A percentile compares a stretch with the other conserved stretches of the same genome.
phyloP scores from a whole-genome alignment of 306 rosid genomes.

The Adenanthera pavonina region DNA sequence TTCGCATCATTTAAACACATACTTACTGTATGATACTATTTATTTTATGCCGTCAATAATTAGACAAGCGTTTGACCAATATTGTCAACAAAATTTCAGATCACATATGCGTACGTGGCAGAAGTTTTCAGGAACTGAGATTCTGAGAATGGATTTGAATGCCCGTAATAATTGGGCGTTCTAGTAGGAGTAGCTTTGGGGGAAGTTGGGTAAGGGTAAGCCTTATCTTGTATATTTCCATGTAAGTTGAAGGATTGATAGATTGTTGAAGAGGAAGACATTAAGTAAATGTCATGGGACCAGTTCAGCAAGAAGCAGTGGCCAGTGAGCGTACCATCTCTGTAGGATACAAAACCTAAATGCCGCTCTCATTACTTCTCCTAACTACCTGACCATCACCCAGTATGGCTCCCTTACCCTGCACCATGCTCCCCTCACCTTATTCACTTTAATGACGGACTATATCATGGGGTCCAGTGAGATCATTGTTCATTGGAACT shows the following conservation, averaged over 20 bases:
- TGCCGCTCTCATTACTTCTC: conserved; percentile 33
- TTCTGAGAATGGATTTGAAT: neutral
- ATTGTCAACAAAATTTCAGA: neutral
- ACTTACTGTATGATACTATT: neutral
- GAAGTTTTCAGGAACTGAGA: neutral
- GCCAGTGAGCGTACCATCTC: neutral
- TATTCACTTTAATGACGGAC: neutral
- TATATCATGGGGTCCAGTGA: neutral
- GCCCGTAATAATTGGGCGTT: neutral
- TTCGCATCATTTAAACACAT: neutral
- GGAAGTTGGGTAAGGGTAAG: neutral
- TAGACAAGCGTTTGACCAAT: neutral
- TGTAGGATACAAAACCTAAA: conserved; percentile 4
- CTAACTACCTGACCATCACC: neutral
- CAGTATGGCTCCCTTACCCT: neutral
- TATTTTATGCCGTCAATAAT: neutral
- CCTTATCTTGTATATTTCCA: conserved; percentile 7
- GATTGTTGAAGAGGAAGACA: neutral
- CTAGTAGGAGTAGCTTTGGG: neutral
- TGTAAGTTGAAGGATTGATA: neutral
- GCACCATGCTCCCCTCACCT: neutral
- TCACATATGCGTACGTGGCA: neutral
- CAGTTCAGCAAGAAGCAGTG: conserved; percentile 6
- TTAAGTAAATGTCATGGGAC: conserved; percentile 45
- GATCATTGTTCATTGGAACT: neutral